phyloP scores from a whole-genome alignment of 805 yeast genomes.

The Candida maltosa region DNA sequence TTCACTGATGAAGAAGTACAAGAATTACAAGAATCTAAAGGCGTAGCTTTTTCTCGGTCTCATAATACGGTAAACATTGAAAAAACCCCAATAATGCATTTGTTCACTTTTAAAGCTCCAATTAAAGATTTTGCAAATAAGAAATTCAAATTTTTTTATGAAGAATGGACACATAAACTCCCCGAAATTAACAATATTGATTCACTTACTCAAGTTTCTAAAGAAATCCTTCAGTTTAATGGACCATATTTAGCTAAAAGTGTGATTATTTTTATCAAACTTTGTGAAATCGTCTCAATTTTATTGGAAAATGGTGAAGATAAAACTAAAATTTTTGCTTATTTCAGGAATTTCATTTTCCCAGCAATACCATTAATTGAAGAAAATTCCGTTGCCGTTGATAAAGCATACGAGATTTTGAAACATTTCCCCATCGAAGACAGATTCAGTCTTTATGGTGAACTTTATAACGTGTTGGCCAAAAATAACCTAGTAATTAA shows the following conservation, averaged over 20 bases:
- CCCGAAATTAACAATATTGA: slow-evolving; percentile 35
- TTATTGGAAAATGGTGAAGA: slow-evolving; percentile 19
- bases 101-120: slow-evolving; percentile 31
- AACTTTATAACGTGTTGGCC: slow-evolving; percentile 55
- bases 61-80: slow-evolving; percentile 26
- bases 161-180: slow-evolving; percentile 45
- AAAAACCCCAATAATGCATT: slow-evolving; percentile 13
- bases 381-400: slow-evolving; percentile 56
- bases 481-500: slow-evolving; percentile 56
- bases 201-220: slow-evolving; percentile 46
- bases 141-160: slow-evolving; percentile 39
- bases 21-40: slow-evolving; percentile 19
- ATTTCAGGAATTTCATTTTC: slow-evolving; percentile 60
- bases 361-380: slow-evolving; percentile 57
- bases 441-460: slow-evolving; percentile 80
- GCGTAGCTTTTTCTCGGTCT: slow-evolving; percentile 21
- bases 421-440: slow-evolving; percentile 53
- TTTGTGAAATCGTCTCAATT: slow-evolving; percentile 59
- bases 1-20: slow-evolving; percentile 16
- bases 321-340: slow-evolving; percentile 49
- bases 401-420: slow-evolving; percentile 57
- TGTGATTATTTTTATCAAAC: slow-evolving; percentile 47
- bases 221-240: slow-evolving; percentile 47
- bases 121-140: slow-evolving; percentile 20
- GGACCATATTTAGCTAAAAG: slow-evolving; percentile 54